These are phyloP conservation scores for Candida nemodendra DNA, from an alignment of 805 yeast species.

Conservation along the genomic window DNA sequence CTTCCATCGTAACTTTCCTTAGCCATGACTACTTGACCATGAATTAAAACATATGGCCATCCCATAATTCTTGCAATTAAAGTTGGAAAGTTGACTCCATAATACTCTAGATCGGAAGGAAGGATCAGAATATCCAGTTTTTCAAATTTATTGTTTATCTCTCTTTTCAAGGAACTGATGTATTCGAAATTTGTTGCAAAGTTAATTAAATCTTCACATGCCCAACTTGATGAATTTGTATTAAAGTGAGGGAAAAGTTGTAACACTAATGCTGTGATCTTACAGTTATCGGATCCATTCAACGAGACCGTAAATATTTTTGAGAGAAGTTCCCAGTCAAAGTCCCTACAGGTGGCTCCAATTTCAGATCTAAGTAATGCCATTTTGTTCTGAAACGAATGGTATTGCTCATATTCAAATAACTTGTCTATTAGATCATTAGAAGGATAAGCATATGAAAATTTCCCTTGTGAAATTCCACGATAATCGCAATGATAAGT, in stretches of 20 bases:
- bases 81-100: neutral
- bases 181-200: neutral
- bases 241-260: neutral
- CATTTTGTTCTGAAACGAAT: neutral
- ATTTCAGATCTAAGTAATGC: neutral
- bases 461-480: slow-evolving; percentile 9
- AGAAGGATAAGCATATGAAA: slow-evolving; percentile 2
- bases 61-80: slow-evolving; percentile 11
- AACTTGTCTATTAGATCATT: neutral
- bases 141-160: slow-evolving; percentile 1
- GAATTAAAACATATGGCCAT: slow-evolving; percentile 5
- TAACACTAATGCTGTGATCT: slow-evolving; percentile 1
- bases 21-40: neutral
- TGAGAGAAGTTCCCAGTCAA: slow-evolving; percentile 4
- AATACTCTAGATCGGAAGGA: neutral
- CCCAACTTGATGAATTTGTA: neutral
- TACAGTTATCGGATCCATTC: neutral
- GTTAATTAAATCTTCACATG: slow-evolving; percentile 1
- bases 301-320: neutral
- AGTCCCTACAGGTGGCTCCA: neutral
- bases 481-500: slow-evolving; percentile 15
- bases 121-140: slow-evolving; percentile 5
- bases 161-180: slow-evolving; percentile 1
- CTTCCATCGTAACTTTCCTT: slow-evolving; percentile 13
- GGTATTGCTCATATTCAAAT: neutral